Evolutionary conservation across 140 eudicot genomes (phyloP), one percentile per base, ranked within the genome.

Genomic region (Erigeron philadelphicus): DNA sequence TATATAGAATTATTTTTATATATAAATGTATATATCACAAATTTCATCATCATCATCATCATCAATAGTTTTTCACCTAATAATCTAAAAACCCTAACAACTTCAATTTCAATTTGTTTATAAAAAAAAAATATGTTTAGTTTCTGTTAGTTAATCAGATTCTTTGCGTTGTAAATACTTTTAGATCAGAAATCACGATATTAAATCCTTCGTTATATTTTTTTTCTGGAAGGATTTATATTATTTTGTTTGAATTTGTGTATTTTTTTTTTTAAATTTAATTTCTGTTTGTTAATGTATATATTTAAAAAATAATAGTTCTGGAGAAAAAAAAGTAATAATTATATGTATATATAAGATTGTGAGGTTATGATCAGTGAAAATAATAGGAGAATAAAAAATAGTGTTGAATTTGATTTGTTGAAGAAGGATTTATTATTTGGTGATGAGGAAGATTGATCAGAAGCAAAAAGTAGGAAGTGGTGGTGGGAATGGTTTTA

Each of bases 401-500:
- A 48, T 46, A n/a, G 21, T 68, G 31, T 68, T 52, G 41, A 16
- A 56, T 71, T 11, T 0, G 47, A 66, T 57, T 23, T 19, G 41
- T 63, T 70, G 56, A 49, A 46, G 66, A 59, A 41, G 55, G 31
- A 13, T 11, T n/a, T 74, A 10, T 49, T 81, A 31, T 69, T 15
- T 77, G 79, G 82, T 59, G 88, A 88, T 86, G 96, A 88, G 87
- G 88, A 86, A 82, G 81, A 81, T 74, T 78, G 85, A 83, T 40
- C 90, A 85, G 78, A 85, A 73, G 61, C 77, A 66, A 68, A 57
- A 31, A 31, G 38, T 31, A 31, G 65, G 9, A 50, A 67, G 75
- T 11, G 66, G 68, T 15, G 64, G 74, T 55, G 71, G 31, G 47
- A 83, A 77, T 57, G 88, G 96, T 35, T 72, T 89, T n/a, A 74